Evolutionary conservation across 1,139 yeast species (phyloP), one percentile per base, ranked within the genome.

Genomic region (Pichia sp.): DNA sequence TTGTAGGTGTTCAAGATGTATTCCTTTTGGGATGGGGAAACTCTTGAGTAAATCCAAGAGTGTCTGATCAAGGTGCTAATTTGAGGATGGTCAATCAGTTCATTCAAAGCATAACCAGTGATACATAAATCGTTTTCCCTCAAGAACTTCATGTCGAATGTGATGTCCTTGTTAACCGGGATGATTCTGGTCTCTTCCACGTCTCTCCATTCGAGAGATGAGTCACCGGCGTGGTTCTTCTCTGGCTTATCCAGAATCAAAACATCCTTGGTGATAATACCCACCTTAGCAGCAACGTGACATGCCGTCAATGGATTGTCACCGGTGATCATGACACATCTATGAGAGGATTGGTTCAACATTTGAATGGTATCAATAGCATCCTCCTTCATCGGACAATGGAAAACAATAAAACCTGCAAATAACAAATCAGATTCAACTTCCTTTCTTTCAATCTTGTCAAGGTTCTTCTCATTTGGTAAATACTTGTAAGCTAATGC

Each of bases 251-350:
- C 98, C 53, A 91, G 69, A 51, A 93, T 87, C 51, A 91, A 69
- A 22, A 84, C 86, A 38, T 83, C 88, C 44, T 79, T 71, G 37
- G 84, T 83, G 40, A 88, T 83, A 55, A 91, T 91, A 22, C 70
- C 81, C 44, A 93, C 98, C 61, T 86, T 94, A 51, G 79, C 77
- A 26, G 98, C 98, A 51, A 91, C 98, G 58, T 91, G 97, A 47
- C 94, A 93, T 26, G 98, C 99, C 47, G 99, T 91, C 56, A 91
- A 74, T 25, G 98, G 97, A 60, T 91, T 93, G 62, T 91, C 99
- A 67, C 98, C 99, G 41, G 99, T 91, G 53, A 93, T 93, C 98
- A 91, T 91, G 34, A 93, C 77, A 59, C 82, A 79, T 58, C 99
- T 86, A 59, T 91, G 99, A 38, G 93, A 79, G 2, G 96, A 87